These are phyloP conservation scores for Obelidium mucronatum DNA, from an alignment of 192 early-diverging fungal genomes.

Conservation along the genomic window DNA sequence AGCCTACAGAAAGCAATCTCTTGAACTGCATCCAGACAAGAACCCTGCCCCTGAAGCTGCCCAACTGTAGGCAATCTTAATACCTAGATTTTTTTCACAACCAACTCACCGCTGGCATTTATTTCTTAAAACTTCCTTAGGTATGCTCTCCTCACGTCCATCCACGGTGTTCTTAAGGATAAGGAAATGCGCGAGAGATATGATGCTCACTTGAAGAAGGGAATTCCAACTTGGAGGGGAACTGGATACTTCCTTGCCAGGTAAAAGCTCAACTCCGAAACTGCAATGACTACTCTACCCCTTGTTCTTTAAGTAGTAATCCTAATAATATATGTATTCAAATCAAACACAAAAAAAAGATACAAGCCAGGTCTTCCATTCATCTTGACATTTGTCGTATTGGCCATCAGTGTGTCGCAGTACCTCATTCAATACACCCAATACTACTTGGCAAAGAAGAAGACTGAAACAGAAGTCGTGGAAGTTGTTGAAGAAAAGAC, in stretches of 20 bases:
- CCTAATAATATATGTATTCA: no score
- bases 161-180: constrained; percentile 50
- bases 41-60: constrained; percentile 46
- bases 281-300: no score
- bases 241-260: constrained; percentile 45
- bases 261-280: no score
- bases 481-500: constrained; percentile 17
- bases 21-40: constrained; percentile 58
- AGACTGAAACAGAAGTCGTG: constrained; percentile 8
- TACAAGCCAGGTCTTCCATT: constrained; percentile 53
- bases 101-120: no score
- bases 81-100: no score
- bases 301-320: no score
- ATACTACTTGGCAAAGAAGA: constrained; percentile 40
- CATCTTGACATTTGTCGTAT: constrained; percentile 41
- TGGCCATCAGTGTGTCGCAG: constrained; percentile 48
- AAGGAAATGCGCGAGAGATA: constrained; percentile 49
- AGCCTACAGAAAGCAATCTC: constrained; percentile 53
- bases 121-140: no score
- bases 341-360: constrained; percentile 10
- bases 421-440: constrained; percentile 47
- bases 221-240: constrained; percentile 58
- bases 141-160: constrained; percentile 54
- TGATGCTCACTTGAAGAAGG: constrained; percentile 52
- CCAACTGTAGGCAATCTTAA: constrained; percentile 17